Conservation (phyloP, 1,284 basidiomycete species). For the Austroboletus sp. region DNA sequence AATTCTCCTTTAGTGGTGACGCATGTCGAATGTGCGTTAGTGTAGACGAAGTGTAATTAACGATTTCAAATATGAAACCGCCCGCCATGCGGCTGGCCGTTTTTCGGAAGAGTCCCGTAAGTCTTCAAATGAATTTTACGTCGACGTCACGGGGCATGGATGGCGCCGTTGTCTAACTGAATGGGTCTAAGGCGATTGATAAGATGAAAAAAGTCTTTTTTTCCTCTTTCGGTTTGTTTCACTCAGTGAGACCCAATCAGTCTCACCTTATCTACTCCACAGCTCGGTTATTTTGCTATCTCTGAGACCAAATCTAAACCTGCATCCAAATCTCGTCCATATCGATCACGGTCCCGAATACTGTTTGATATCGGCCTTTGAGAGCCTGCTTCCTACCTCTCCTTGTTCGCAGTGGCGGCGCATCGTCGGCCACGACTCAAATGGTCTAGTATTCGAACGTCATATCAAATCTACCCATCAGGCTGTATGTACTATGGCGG, state of each 20-base stretch:
- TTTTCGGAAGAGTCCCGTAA: background rate
- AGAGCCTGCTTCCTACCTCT: too few relatives aligned
- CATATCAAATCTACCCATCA: too few relatives aligned
- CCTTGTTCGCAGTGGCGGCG: too few relatives aligned
- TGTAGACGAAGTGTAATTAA: background rate
- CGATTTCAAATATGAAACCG: background rate
- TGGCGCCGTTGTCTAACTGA: background rate
- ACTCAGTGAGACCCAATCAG: background rate
- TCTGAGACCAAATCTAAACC: too few relatives aligned
- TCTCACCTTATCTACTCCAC: background rate
- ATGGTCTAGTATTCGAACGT: too few relatives aligned
- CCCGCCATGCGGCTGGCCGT: background rate
- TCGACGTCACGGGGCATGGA: background rate
- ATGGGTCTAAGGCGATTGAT: background rate
- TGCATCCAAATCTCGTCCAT: too few relatives aligned
- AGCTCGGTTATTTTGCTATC: too few relatives aligned
- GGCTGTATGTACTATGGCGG: too few relatives aligned
- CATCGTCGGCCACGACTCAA: too few relatives aligned
- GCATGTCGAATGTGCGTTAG: too few relatives aligned
- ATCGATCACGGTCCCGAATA: too few relatives aligned
- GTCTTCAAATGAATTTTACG: background rate
- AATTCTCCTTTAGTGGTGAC: background rate
- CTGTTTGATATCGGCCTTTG: too few relatives aligned
- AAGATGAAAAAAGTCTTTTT: background rate
- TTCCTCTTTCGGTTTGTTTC: background rate